These are phyloP conservation scores for Candida coleopterorum DNA, from an alignment of 805 yeast genomes.

Conservation along the genomic window DNA sequence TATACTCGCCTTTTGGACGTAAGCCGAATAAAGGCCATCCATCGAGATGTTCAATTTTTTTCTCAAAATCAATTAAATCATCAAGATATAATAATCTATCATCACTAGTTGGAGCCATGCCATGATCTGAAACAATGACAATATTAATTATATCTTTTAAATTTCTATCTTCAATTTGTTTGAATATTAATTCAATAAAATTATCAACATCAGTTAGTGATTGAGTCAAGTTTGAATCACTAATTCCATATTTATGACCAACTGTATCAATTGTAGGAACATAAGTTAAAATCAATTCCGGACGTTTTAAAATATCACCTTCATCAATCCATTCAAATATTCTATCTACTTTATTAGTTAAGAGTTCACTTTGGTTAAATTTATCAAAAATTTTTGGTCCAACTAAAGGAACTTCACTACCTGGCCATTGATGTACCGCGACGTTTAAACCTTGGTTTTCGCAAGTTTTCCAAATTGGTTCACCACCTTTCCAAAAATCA, in stretches of 20 bases:
- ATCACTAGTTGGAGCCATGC: constrained; percentile 55
- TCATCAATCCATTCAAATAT: constrained; percentile 76
- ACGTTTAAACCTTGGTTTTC: constrained; percentile 52
- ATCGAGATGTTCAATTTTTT: constrained; percentile 44
- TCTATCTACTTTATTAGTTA: constrained; percentile 53
- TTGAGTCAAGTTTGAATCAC: constrained; percentile 50
- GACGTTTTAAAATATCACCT: constrained; percentile 46
- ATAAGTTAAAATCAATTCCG: constrained; percentile 72
- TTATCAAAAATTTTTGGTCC: constrained; percentile 54
- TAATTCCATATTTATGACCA: constrained; percentile 70
- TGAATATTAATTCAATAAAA: constrained; percentile 47
- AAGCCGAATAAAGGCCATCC: constrained; percentile 79
- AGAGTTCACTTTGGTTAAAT: constrained; percentile 60
- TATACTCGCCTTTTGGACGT: constrained; percentile 44
- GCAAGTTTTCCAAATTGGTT: constrained; percentile 84
- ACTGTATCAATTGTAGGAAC: constrained; percentile 78
- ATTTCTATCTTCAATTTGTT: constrained; percentile 50
- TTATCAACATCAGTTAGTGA: constrained; percentile 63
- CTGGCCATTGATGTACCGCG: constrained; percentile 97
- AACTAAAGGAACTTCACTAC: constrained; percentile 67
- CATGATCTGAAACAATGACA: constrained; percentile 22
- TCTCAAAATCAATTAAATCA: constrained; percentile 56
- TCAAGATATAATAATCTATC: constrained; percentile 67
- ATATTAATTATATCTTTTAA: constrained; percentile 64
- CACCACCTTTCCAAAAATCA: constrained; percentile 79